Evolutionary conservation across 2,329 filamentous ascomycete genomes (phyloP), one percentile per base, ranked within the genome.

Genomic region (Ceratocystis destructans): DNA sequence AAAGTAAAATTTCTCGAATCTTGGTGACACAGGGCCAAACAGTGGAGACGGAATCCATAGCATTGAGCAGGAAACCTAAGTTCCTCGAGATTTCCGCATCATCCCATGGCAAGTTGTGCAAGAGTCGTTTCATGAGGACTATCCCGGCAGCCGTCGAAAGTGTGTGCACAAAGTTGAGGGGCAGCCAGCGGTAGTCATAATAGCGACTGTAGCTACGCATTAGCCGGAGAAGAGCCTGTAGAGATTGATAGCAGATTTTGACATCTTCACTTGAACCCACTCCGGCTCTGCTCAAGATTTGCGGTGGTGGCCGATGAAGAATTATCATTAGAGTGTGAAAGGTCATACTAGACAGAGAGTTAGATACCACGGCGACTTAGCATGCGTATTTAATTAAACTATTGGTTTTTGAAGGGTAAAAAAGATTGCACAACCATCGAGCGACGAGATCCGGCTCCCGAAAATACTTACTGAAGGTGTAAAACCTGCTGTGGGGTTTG

Each of bases 251-350:
- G 71, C 79, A 81, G 10, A 79, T 79, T 65, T 80, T 75, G 6
- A 81, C 75, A 46, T 79, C 78, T 67, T 80, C 77, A 37, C 75
- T 76, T 4, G 73, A 73, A 2, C 74, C 72, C 12, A 78, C 74
- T 1, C 72, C 75, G 1, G 74, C 73, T 45, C 76, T 76, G 66
- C 74, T 73, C 50, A 79, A 75, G 46, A 77, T 72, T 62, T 79
- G 76, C 2, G 74, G 76, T 1, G 79, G 78, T 1, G 79, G 79
- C 0, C 79, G 76, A 68, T 81, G 79, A 2, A 81, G 75, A 62
- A 81, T 79, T 22, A 80, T 80, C 78, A 81, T 79, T 61, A 76
- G 75, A 0, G 79, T 80, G 66, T 81, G 79, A 69, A 80, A 81
- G 17, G 78, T 70, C 75, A 81, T 79, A 69, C 65, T 66, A 20